These are phyloP conservation scores for Lepidium didymum DNA, from an alignment of 345 rosid species.

Conservation along the genomic window DNA sequence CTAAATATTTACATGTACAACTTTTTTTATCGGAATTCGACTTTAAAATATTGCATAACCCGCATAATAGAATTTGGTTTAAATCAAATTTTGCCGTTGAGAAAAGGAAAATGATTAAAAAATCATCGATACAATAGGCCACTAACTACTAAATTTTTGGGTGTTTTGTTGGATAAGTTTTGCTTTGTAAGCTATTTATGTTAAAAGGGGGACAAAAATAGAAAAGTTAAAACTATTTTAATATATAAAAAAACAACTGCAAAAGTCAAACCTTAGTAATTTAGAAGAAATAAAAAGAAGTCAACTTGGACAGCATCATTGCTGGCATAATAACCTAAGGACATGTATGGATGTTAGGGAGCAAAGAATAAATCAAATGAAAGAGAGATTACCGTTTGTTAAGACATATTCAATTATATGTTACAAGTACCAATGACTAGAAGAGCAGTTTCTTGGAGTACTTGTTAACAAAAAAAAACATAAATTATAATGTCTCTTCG, in stretches of 20 bases:
- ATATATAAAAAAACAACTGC: background rate
- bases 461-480: background rate
- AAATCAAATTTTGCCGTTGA: no score
- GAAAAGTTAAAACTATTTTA: background rate
- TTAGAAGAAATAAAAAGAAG: background rate
- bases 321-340: background rate
- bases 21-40: no score
- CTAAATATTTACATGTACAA: no score
- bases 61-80: no score
- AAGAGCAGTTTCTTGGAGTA: background rate
- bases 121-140: no score
- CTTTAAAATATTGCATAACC: no score
- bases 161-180: background rate
- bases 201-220: background rate
- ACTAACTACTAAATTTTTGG: no score
- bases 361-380: background rate
- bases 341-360: constrained; percentile 8
- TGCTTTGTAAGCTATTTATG: background rate
- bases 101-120: no score
- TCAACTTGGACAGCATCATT: background rate
- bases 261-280: background rate
- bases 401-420: constrained; percentile 11
- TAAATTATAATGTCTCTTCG: background rate
- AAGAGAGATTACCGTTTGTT: background rate
- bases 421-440: background rate